These are phyloP conservation scores for Ceratocystis harringtonii DNA, from an alignment of 2,329 filamentous ascomycete genomes.

Conservation along the genomic window DNA sequence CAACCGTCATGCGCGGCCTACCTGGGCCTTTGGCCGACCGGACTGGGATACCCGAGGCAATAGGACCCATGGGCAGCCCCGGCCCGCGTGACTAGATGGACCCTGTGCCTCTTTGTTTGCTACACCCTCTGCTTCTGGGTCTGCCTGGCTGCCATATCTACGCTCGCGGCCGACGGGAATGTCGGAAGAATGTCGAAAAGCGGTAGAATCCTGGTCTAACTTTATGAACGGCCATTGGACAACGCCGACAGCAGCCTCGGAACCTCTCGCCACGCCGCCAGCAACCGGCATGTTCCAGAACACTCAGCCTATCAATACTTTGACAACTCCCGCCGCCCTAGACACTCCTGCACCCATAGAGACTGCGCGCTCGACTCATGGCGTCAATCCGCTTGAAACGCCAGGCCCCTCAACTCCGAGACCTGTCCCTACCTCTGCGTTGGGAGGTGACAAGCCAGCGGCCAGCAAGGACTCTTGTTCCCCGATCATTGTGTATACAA, in stretches of 20 bases:
- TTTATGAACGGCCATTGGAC: neutral
- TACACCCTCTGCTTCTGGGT: neutral
- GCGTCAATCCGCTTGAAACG: no score
- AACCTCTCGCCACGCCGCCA: neutral
- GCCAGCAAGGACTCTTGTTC: neutral
- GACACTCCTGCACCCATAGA: no score
- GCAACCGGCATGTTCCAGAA: neutral
- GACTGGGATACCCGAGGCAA: neutral
- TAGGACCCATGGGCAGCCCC: neutral
- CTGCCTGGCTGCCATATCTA: neutral
- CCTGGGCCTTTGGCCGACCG: neutral
- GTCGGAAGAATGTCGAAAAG: neutral
- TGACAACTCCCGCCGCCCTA: neutral
- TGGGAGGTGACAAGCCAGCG: no score
- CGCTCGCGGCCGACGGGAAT: neutral
- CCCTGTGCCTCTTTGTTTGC: neutral
- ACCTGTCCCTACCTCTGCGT: neutral
- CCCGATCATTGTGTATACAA: neutral
- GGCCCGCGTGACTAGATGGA: neutral
- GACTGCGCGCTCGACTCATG: no score
- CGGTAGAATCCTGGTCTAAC: neutral
- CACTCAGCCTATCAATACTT: neutral
- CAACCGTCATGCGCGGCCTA: neutral
- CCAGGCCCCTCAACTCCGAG: no score
- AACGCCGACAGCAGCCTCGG: neutral